Evolutionary conservation across 2,329 filamentous ascomycete genomes (phyloP), one percentile per base, ranked within the genome.

Genomic region (Diaporthe humulicola): DNA sequence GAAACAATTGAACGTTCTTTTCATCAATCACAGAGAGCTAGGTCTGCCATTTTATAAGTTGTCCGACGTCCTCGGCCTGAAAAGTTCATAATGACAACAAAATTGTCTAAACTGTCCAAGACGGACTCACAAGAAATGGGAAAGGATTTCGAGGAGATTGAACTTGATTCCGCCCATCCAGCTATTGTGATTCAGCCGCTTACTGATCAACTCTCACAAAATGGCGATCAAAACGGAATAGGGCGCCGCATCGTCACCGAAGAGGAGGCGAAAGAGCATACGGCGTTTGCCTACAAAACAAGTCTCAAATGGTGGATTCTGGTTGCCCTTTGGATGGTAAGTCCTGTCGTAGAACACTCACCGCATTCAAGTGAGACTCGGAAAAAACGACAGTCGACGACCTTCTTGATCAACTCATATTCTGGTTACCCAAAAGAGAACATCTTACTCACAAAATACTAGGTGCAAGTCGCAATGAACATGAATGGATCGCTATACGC

Each of bases 381-480:
- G 9, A 56, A 33, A 30, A 19, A 5, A 17, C 28, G 33, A 33
- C n/a, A 66, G 19, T n/a, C 19, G 15, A 7, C 17, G 28, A 48
- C 6, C 12, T 66, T n/a, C 40, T 36, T 6, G 17, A 14, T 9
- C 40, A 14, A 48, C 6, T 6, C 4, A 64, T 33, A 48, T 50
- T 4, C 6, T 50, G 19, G 14, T 1, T 30, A 15, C 10, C 9
- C 2, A 66, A n/a, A 9, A 12, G 40, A 30, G 40, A 33, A 28
- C 19, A 48, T 15, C 42, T 38, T 42, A n/a, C 40, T 66, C 10
- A 66, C 40, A 66, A 9, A 22, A 3, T 6, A 48, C 12, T 14
- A 66, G 60, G 60, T 87, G 75, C 88, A 90, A 76, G 85, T 87
- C 50, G 88, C 87, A n/a, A 90, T 90, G 88, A 90, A 90, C 79